Conservation (phyloP, 2,329 filamentous ascomycete genomes). For the Teratosphaeria destructans region DNA sequence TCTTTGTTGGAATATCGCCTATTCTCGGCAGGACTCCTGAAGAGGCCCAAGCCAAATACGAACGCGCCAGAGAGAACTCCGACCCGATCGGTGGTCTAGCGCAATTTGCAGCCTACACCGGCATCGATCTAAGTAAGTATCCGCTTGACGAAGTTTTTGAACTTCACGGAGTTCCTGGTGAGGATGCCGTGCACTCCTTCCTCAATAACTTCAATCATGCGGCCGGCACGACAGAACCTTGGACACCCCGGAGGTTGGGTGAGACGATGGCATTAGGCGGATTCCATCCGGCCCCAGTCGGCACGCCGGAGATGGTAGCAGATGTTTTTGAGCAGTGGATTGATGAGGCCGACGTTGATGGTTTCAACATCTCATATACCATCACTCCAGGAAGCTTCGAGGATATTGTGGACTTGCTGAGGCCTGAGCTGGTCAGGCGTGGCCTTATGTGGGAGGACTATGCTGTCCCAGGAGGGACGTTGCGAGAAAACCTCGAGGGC, state of each 20-base stretch:
- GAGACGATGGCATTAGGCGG: conserved; percentile 59
- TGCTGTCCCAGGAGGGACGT: conserved; percentile 47
- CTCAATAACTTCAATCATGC: conserved; percentile 29
- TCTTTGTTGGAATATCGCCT: conserved; percentile 55
- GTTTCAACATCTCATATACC: conserved; percentile 63
- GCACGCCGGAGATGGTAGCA: conserved; percentile 55
- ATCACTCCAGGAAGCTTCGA: conserved; percentile 59
- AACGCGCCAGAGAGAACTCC: conserved; percentile 51
- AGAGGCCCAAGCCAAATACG: conserved; percentile 54
- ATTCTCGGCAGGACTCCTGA: conserved; percentile 56
- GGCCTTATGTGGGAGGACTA: conserved; percentile 48
- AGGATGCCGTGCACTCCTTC: conserved; percentile 24
- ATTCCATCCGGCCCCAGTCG: conserved; percentile 56
- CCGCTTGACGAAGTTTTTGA: conserved; percentile 53
- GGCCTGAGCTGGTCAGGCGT: conserved; percentile 52
- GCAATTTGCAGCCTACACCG: conserved; percentile 66
- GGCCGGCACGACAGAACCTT: conserved; percentile 22
- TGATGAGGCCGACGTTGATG: conserved; percentile 58
- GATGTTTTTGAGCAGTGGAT: conserved; percentile 56
- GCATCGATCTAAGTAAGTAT: conserved; percentile 52
- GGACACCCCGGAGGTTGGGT: conserved; percentile 62
- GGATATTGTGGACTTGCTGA: conserved; percentile 54
- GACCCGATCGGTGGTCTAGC: conserved; percentile 57
- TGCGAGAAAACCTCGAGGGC: conserved; percentile 48
- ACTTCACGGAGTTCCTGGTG: conserved; percentile 46